Conservation (phyloP, 2,329 filamentous ascomycete species). For the Botrytis porri region DNA sequence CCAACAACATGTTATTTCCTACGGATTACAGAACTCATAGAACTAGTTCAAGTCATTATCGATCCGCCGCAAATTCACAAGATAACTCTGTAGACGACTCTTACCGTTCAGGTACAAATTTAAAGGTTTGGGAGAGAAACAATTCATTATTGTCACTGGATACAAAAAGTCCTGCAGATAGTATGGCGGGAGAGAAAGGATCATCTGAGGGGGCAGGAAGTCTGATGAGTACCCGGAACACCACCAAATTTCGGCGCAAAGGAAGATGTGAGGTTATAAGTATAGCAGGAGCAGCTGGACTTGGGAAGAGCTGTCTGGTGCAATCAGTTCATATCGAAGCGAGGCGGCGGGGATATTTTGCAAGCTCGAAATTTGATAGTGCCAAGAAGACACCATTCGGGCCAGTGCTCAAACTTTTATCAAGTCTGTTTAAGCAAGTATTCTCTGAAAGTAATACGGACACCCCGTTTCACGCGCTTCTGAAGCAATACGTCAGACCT, state of each 20-base stretch:
- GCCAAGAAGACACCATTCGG: slow-evolving; percentile 60
- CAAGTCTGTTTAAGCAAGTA: slow-evolving; percentile 64
- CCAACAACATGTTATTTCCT: slow-evolving; percentile 13
- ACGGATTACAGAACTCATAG: slow-evolving; percentile 20
- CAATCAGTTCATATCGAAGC: slow-evolving; percentile 61
- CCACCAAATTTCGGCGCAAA: slow-evolving; percentile 54
- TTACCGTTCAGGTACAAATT: slow-evolving; percentile 15
- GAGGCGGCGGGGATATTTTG: slow-evolving; percentile 60
- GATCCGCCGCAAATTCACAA: slow-evolving; percentile 28
- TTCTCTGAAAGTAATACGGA: slow-evolving; percentile 66
- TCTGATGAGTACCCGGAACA: slow-evolving; percentile 31
- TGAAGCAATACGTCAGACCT: slow-evolving; percentile 61
- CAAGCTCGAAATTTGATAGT: slow-evolving; percentile 64
- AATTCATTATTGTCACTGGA: slow-evolving; percentile 28
- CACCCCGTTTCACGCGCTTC: slow-evolving; percentile 57
- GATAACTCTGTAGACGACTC: slow-evolving; percentile 31
- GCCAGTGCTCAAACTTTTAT: slow-evolving; percentile 61
- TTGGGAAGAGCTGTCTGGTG: slow-evolving; percentile 65
- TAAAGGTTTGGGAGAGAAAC: slow-evolving; percentile 35
- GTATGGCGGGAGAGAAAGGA: slow-evolving; percentile 20
- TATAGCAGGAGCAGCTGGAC: slow-evolving; percentile 58
- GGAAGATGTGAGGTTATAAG: slow-evolving; percentile 63
- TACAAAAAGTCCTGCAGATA: slow-evolving; percentile 28
- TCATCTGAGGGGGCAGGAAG: slow-evolving; percentile 35
- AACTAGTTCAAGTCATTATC: slow-evolving; percentile 24